Conservation (phyloP, 2,329 filamentous ascomycete genomes). For the Penicillium sp. region DNA sequence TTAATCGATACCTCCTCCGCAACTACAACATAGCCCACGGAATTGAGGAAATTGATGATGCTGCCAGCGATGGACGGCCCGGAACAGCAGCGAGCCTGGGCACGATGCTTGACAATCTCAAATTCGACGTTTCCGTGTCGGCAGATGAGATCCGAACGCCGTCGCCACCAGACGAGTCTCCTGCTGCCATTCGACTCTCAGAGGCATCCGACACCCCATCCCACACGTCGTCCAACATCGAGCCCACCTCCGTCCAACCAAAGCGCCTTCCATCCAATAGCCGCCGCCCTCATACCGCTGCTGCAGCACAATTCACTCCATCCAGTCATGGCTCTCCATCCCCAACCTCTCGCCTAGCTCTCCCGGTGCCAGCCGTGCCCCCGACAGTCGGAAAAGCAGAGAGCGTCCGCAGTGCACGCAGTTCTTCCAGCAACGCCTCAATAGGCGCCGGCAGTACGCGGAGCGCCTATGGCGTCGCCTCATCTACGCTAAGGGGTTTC, state of each 20-base stretch:
- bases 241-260: constrained; percentile 13
- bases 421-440: constrained; percentile 29
- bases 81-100: constrained; percentile 32
- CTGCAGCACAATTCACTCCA: constrained; percentile 17
- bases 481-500: constrained; percentile 32
- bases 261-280: constrained; percentile 13
- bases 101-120: constrained; percentile 34
- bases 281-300: constrained; percentile 24
- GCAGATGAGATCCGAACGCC: constrained; percentile 20
- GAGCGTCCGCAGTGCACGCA: constrained; percentile 33
- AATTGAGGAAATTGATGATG: constrained; percentile 21
- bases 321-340: constrained; percentile 21
- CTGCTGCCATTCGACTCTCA: constrained; percentile 11
- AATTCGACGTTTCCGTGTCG: constrained; percentile 29
- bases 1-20: constrained; percentile 39
- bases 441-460: constrained; percentile 30
- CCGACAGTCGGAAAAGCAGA: constrained; percentile 21
- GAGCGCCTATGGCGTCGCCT: constrained; percentile 29
- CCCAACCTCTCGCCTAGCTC: constrained; percentile 18
- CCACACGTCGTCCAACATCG: constrained; percentile 1
- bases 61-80: constrained; percentile 31
- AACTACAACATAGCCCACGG: constrained; percentile 40
- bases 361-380: constrained; percentile 28
- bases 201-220: constrained; percentile 13
- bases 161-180: constrained; percentile 15